Evolutionary conservation across 176 grass and related monocot species (phyloP).

Genomic region (Thalia dealbata): DNA sequence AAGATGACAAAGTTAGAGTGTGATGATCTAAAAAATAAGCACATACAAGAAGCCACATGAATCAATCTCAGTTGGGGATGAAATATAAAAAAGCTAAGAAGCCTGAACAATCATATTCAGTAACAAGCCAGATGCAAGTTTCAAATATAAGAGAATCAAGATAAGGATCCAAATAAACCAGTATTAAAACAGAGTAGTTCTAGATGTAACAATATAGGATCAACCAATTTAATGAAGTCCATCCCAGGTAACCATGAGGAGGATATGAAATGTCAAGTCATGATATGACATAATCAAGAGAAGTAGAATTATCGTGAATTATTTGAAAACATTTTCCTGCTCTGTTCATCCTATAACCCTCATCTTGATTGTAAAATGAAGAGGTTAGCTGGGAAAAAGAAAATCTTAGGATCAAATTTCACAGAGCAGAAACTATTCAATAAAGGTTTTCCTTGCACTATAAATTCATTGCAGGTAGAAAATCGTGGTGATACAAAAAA

Average conservation of each 20-base stretch:
- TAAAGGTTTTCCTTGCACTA: background rate
- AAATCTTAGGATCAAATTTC: no score
- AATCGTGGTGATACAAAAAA: background rate
- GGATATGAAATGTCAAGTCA: background rate
- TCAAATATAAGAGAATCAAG: no score
- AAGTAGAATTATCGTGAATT: background rate
- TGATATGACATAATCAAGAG: background rate
- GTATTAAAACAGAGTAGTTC: no score
- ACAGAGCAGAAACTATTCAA: background rate
- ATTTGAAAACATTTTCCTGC: background rate
- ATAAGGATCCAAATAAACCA: no score
- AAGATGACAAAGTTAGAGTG: background rate
- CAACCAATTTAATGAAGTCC: background rate
- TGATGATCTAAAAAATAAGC: background rate
- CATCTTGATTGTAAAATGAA: background rate
- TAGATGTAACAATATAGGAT: no score
- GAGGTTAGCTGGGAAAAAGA: background rate
- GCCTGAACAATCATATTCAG: no score
- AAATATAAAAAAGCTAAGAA: no score
- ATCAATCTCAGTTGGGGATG: no score
- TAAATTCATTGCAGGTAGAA: background rate
- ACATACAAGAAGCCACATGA: background rate
- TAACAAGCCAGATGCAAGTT: no score
- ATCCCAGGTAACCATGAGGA: background rate
- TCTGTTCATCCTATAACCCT: background rate